These are phyloP conservation scores for Arachis stenosperma DNA, from an alignment of 306 rosid species.

Conservation along the genomic window DNA sequence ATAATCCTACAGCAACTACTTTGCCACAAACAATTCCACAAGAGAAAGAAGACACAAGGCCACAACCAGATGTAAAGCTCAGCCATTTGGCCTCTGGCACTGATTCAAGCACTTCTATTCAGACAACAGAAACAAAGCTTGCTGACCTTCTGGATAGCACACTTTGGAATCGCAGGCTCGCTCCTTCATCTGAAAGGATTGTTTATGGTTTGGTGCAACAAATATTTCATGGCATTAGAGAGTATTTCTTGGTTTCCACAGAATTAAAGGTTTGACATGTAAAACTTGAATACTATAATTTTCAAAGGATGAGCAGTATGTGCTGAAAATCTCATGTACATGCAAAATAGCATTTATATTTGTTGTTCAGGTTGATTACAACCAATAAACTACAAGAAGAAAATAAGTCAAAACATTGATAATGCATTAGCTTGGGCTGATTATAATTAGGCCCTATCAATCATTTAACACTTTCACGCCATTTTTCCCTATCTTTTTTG, in stretches of 20 bases:
- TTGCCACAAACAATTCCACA: conserved; percentile 57
- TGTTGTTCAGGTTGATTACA: conserved; percentile 17
- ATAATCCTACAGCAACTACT: conserved; percentile 49
- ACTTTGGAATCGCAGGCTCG: conserved; percentile 98
- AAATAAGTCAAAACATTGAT: conserved; percentile 16
- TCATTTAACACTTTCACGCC: conserved; percentile 15
- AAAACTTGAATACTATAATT: neutral
- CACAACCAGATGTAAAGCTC: conserved; percentile 85
- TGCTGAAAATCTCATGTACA: conserved; percentile 15
- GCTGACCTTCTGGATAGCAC: conserved; percentile 97
- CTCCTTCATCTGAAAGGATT: conserved; percentile 97
- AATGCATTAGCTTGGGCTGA: conserved; percentile 4
- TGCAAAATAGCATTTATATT: conserved; percentile 1
- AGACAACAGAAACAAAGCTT: conserved; percentile 83
- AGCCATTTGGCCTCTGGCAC: conserved; percentile 83
- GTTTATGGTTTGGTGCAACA: conserved; percentile 97
- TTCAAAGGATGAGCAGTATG: conserved; percentile 11
- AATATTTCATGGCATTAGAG: conserved; percentile 95
- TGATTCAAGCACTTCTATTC: conserved; percentile 66
- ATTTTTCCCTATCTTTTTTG: conserved; percentile 16
- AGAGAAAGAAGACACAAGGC: conserved; percentile 78
- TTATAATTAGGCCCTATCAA: conserved; percentile 3
- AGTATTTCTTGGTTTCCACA: conserved; percentile 92
- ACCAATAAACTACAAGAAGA: neutral
- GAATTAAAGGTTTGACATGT: conserved; percentile 81